A percentile compares a stretch with the other conserved stretches of the same genome.
Conservation (phyloP, 805 yeast species). For the Spathaspora arborariae region DNA sequence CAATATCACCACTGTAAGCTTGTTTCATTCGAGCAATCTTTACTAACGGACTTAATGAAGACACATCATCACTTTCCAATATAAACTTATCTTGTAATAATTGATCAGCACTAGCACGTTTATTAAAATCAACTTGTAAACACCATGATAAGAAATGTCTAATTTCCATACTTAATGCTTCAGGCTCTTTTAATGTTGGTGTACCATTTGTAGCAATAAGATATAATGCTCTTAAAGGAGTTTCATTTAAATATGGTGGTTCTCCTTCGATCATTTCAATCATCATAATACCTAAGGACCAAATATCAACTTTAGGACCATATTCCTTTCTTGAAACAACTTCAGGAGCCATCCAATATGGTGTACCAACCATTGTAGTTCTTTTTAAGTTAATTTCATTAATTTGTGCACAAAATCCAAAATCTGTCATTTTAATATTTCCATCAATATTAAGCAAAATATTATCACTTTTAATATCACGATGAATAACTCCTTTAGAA, state of each 20-base stretch:
- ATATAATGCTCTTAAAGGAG: conserved; percentile 90
- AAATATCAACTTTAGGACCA: conserved; percentile 94
- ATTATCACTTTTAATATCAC: conserved; percentile 96
- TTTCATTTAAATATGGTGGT: conserved; percentile 96
- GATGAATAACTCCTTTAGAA: conserved; percentile 86
- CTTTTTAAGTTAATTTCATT: conserved; percentile 64
- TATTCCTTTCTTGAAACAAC: conserved; percentile 93
- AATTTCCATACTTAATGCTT: conserved; percentile 62
- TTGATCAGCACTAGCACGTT: conserved; percentile 74
- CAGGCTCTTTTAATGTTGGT: conserved; percentile 88
- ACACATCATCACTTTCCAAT: conserved; percentile 55
- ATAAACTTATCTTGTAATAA: conserved; percentile 67
- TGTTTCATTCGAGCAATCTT: conserved; percentile 70
- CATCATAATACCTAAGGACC: conserved; percentile 98
- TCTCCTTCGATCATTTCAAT: conserved; percentile 99
- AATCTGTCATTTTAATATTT: conserved; percentile 90
- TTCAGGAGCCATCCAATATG: conserved; percentile 99
- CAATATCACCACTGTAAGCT: conserved; percentile 22
- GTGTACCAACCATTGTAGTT: conserved; percentile 98
- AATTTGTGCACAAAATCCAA: conserved; percentile 92
- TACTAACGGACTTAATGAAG: conserved; percentile 68
- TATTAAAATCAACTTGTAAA: conserved; percentile 77
- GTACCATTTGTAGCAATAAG: conserved; percentile 96
- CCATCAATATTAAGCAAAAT: conserved; percentile 80
- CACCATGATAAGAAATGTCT: conserved; percentile 72